Percentiles rank a stretch among this genome's conserved stretches.
Conservation (phyloP, 2,329 filamentous ascomycete genomes). For the Colletotrichum cereale region DNA sequence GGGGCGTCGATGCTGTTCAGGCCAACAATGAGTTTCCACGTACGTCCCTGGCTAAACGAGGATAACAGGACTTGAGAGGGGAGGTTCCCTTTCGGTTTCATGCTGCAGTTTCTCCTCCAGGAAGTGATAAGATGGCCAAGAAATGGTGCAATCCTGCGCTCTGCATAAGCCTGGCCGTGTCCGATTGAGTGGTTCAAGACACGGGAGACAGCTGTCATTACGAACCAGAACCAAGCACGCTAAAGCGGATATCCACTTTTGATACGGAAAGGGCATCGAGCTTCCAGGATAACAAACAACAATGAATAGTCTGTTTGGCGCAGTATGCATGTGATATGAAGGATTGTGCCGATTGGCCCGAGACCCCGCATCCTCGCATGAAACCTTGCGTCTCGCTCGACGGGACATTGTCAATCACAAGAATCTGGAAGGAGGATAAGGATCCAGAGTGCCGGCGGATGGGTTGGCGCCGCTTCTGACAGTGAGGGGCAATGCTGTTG, state of each 20-base stretch:
- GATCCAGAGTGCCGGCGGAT: slow-evolving; percentile 16
- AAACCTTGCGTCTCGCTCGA: slow-evolving; percentile 21
- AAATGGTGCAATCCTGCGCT: slow-evolving; percentile 28
- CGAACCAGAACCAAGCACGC: slow-evolving; percentile 6
- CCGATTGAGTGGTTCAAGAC: slow-evolving; percentile 36
- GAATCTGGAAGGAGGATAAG: slow-evolving; percentile 39
- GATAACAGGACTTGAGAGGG: background rate
- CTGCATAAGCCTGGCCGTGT: slow-evolving; percentile 31
- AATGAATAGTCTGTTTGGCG: slow-evolving; percentile 12
- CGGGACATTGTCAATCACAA: slow-evolving; percentile 20
- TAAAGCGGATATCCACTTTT: slow-evolving; percentile 30
- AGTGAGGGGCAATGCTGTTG: slow-evolving; percentile 30
- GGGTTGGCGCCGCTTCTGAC: slow-evolving; percentile 15
- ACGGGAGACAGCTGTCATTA: slow-evolving; percentile 7
- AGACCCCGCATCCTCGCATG: slow-evolving; percentile 38
- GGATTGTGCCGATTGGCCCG: slow-evolving; percentile 37
- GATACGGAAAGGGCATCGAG: slow-evolving; percentile 28
- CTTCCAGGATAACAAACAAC: background rate
- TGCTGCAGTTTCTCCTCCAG: slow-evolving; percentile 13
- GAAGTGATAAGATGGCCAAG: slow-evolving; percentile 38
- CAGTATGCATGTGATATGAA: slow-evolving; percentile 34
- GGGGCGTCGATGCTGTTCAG: slow-evolving; percentile 20
- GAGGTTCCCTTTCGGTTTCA: background rate
- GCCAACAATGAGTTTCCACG: slow-evolving; percentile 20
- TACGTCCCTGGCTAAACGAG: slow-evolving; percentile 25